Base-by-base conservation (phyloP, 2,329 filamentous ascomycete genomes). In the Verticillium alfalfae region DNA sequence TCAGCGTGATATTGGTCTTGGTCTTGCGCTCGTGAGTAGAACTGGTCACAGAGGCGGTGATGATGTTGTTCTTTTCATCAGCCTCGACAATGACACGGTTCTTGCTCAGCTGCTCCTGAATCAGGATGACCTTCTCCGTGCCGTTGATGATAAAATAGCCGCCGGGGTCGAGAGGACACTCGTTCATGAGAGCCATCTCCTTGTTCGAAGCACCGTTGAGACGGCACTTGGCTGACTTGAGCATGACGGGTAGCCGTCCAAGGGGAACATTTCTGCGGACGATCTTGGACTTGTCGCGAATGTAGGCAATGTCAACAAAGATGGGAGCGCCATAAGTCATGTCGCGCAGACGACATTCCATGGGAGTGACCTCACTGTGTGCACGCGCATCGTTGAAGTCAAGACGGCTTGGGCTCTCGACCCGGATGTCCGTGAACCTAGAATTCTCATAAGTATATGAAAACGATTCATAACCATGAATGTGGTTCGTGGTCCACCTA, bases 291-390 rank as follows among this genome's bases (percentile, higher is more conserved):
- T 89, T 89, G 62, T 93, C 93, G 74, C 93, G 86, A 39, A 92
- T 89, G 72, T 97, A 98, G 67, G 91, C 88, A 60, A 98, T 91
- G 71, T 98, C 93, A 64, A 98, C 93, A 39, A 92, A 85, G 64
- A 99, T 96, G 1, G 94, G 94, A 10, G 95, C 95, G 22, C 93
- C 91, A 73, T 99, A 99, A n/a, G 94, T 98, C 84, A 97, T 93
- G 73, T 99, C 96, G 70, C 96, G 88, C 62, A 99, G 82, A 38
- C 95, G 91, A 72, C 95, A 99, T 79, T 99, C 96, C 79, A 98
- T 96, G 2, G 95, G 95, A 1, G 92, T 96, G 64, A 99, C 88
- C 69, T 90, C 85, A 67, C 84, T 87, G 66, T 88, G 84, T 58
- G 88, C 85, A 71, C 88, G 86, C 69, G 85, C 81, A 71, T 91